Base-by-base conservation (phyloP, 139 green algal genomes). In the Tetratostichococcus sp. region DNA sequence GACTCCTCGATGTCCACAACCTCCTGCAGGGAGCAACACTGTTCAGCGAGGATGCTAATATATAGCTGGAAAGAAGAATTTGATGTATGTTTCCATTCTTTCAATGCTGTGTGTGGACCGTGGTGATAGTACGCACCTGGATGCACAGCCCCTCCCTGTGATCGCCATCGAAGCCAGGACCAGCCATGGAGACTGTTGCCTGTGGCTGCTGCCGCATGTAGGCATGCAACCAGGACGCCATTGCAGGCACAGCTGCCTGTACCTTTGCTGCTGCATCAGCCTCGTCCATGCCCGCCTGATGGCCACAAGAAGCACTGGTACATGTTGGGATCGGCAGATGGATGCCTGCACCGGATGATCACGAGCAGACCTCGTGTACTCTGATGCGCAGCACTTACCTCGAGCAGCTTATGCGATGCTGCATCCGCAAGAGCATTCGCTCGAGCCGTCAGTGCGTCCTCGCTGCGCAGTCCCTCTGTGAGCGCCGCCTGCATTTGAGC, bases 1-100 rank as follows among this genome's bases (percentile, higher is more conserved):
- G 77, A 90, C 80, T 98, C 94, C 79, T 98, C 94, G 42, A 98
- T 98, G 83, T 98, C 94, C 21, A 90, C 57, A 14, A 98, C 86
- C 34, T 91, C 50, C 50, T 62, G 50, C 19, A 28, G 50, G 50
- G 19, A 26, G 50, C 19, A 25, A 26, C 50, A 62, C 11, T n/a
- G 30, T 43, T 35, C 30, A 35, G 69, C 39, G 68, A 30, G 8
- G 6, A 4, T 73, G 39, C 5, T 73, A 14, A n/a, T n/a, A n/a
- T n/a, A n/a, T n/a, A n/a, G n/a, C n/a, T n/a, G n/a, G n/a, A n/a
- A n/a, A n/a, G n/a, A n/a, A n/a, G n/a, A n/a, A n/a, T n/a, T n/a
- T n/a, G n/a, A n/a, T n/a, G n/a, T n/a, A n/a, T n/a, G n/a, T n/a
- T n/a, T n/a, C n/a, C n/a, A n/a, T n/a, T n/a, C n/a, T n/a, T n/a